A percentile compares a stretch with the other conserved stretches of the same genome.
Evolutionary conservation across 768 basidiomycete genomes (phyloP).

Genomic region (Cantharellus anzutake): DNA sequence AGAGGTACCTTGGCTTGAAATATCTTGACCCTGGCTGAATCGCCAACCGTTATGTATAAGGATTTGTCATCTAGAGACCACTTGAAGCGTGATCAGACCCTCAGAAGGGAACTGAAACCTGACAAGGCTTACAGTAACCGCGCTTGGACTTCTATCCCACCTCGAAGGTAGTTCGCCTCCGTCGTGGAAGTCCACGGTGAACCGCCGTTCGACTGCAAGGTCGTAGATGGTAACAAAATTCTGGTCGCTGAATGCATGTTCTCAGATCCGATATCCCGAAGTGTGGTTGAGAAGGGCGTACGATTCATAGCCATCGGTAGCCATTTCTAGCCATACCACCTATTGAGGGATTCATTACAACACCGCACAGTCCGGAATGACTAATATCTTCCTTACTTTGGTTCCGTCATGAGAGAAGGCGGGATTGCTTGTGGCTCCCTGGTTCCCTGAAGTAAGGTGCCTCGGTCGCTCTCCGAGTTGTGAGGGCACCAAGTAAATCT

Average conservation of each 20-base stretch:
- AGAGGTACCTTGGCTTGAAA: slow-evolving; percentile 45
- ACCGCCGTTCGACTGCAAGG: neutral
- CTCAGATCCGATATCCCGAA: too few species aligned
- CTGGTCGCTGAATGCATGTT: neutral
- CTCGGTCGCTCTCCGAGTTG: slow-evolving; percentile 2
- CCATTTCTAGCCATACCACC: slow-evolving; percentile 6
- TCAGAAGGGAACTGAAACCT: slow-evolving; percentile 2
- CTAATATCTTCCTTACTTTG: neutral
- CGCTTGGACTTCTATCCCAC: slow-evolving; percentile 70
- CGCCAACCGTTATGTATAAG: slow-evolving; percentile 58
- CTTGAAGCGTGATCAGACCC: slow-evolving; percentile 19
- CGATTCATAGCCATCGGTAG: slow-evolving; percentile 7
- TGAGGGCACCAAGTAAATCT: slow-evolving; percentile 6
- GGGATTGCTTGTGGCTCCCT: slow-evolving; percentile 6
- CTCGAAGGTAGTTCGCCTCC: slow-evolving; percentile 40
- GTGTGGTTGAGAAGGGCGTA: too few species aligned
- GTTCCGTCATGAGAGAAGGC: slow-evolving; percentile 5
- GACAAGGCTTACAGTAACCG: slow-evolving; percentile 30
- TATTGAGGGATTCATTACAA: neutral
- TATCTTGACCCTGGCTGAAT: slow-evolving; percentile 57
- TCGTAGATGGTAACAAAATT: slow-evolving; percentile 5
- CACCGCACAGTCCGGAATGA: neutral
- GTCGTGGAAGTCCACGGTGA: slow-evolving; percentile 1
- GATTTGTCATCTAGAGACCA: slow-evolving; percentile 54
- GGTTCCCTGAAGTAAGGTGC: slow-evolving; percentile 6